Percentiles rank a stretch among this genome's conserved stretches.
Evolutionary conservation across 1,284 basidiomycete genomes (phyloP).

Genomic region (Cystobasidium slooffiae): DNA sequence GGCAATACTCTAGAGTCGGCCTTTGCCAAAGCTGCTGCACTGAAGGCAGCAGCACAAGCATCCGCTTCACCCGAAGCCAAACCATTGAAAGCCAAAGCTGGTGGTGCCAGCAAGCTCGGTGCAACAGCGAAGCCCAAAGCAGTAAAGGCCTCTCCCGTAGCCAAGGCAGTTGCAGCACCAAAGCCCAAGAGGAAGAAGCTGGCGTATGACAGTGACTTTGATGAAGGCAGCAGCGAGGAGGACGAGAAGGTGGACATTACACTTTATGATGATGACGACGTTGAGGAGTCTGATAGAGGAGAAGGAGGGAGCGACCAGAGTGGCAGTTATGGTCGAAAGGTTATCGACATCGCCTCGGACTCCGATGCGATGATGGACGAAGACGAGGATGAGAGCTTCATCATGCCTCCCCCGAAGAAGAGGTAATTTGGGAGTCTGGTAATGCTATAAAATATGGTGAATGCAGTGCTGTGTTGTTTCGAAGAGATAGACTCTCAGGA

Average conservation of each 20-base stretch:
- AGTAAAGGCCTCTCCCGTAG: constrained; percentile 9
- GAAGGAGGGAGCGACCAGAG: constrained; percentile 3
- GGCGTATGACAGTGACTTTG: constrained; percentile 34
- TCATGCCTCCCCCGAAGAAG: constrained; percentile 16
- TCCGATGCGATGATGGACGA: constrained; percentile 33
- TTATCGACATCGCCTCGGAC: constrained; percentile 22
- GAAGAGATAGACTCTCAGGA: background rate
- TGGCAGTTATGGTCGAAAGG: constrained; percentile 2
- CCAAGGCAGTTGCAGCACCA: constrained; percentile 15
- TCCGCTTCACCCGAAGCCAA: constrained; percentile 26
- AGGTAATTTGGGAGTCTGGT: background rate
- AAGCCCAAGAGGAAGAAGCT: constrained; percentile 37
- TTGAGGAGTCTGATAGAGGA: constrained; percentile 7
- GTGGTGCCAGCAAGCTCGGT: background rate
- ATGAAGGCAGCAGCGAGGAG: constrained; percentile 19
- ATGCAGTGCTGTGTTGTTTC: background rate
- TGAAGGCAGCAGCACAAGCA: constrained; percentile 33
- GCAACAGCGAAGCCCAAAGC: constrained; percentile 19
- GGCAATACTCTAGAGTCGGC: constrained; percentile 31
- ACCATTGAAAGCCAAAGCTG: constrained; percentile 15
- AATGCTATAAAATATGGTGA: background rate
- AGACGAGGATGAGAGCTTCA: constrained; percentile 32
- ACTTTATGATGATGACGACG: constrained; percentile 28
- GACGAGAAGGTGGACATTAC: constrained; percentile 29
- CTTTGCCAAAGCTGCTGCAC: constrained; percentile 39